Percentiles rank a stretch among this genome's conserved stretches.
These are phyloP conservation scores for Astrothelium subdiscretum DNA, from an alignment of 495 filamentous ascomycete genomes.

Conservation along the genomic window DNA sequence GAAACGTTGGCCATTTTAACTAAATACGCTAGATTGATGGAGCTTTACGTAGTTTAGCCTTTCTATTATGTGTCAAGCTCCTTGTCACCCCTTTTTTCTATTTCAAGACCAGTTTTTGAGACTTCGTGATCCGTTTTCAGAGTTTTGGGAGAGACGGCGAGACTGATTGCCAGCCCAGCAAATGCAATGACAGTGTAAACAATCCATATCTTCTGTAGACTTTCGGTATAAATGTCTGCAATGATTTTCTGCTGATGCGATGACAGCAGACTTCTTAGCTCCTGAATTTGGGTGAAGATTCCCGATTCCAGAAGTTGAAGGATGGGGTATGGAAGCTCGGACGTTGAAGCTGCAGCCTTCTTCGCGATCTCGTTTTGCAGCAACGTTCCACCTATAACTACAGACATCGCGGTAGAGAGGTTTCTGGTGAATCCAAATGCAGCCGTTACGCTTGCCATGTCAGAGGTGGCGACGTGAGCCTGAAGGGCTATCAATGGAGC, in stretches of 20 bases:
- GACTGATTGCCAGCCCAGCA: slow-evolving; percentile 23
- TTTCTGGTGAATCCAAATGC: slow-evolving; percentile 66
- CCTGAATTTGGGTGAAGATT: slow-evolving; percentile 33
- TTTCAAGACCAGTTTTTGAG: slow-evolving; percentile 29
- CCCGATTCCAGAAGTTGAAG: slow-evolving; percentile 31
- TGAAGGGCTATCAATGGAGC: slow-evolving; percentile 72
- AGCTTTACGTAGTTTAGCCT: not conserved
- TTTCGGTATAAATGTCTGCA: slow-evolving; percentile 30
- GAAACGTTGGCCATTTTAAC: too few species aligned
- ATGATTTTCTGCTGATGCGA: slow-evolving; percentile 19
- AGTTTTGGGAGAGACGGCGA: slow-evolving; percentile 29
- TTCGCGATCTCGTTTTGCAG: slow-evolving; percentile 50
- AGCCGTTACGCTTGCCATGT: slow-evolving; percentile 65
- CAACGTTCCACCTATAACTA: slow-evolving; percentile 73
- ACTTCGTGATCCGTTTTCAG: slow-evolving; percentile 25
- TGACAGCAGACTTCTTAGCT: slow-evolving; percentile 29
- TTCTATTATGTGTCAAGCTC: slow-evolving; percentile 15
- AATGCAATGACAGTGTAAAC: slow-evolving; percentile 31
- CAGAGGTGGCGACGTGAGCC: slow-evolving; percentile 48
- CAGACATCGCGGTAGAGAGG: slow-evolving; percentile 56
- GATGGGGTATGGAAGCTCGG: slow-evolving; percentile 19
- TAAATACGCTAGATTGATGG: not conserved
- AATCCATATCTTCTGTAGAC: slow-evolving; percentile 36
- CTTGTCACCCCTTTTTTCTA: slow-evolving; percentile 22
- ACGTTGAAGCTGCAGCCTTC: slow-evolving; percentile 16